These are phyloP conservation scores for Lepraria neglecta DNA, from an alignment of 495 filamentous ascomycete species.

Conservation along the genomic window DNA sequence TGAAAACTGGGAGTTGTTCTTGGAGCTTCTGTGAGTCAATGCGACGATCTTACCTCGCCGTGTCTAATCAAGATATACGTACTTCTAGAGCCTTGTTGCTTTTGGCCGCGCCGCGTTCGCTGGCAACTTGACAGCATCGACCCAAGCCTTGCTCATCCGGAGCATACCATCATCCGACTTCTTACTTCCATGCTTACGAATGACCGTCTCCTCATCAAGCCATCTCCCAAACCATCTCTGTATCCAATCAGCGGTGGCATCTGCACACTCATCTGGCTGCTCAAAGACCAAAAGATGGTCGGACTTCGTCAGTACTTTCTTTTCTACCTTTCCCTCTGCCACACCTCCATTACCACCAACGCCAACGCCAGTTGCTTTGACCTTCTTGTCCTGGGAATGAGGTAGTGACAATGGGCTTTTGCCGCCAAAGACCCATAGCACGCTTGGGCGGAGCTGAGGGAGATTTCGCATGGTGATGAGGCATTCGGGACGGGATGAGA, in stretches of 20 bases:
- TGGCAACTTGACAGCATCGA: conserved; percentile 9
- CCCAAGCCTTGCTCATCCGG: not conserved
- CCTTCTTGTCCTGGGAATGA: conserved; percentile 46
- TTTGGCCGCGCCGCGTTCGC: conserved; percentile 3
- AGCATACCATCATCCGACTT: conserved; percentile 1
- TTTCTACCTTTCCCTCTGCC: conserved; percentile 48
- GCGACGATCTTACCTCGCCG: no score
- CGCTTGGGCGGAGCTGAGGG: conserved; percentile 9
- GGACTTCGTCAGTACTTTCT: conserved; percentile 48
- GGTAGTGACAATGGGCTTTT: not conserved
- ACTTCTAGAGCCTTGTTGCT: conserved; percentile 4
- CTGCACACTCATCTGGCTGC: conserved; percentile 2
- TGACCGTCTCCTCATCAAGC: not conserved
- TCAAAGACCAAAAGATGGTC: conserved; percentile 11
- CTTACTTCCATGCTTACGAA: not conserved
- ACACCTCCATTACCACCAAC: conserved; percentile 61
- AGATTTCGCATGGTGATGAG: conserved; percentile 10
- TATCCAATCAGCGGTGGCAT: conserved; percentile 5
- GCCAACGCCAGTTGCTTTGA: conserved; percentile 56
- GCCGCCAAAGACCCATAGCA: conserved; percentile 13
- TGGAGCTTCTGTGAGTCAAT: no score
- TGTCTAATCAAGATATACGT: no score
- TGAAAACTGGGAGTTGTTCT: no score
- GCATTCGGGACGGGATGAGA: conserved; percentile 28
- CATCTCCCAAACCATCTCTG: not conserved